Conservation (phyloP, 169 alveolate genomes). For the Babesia ovata region DNA sequence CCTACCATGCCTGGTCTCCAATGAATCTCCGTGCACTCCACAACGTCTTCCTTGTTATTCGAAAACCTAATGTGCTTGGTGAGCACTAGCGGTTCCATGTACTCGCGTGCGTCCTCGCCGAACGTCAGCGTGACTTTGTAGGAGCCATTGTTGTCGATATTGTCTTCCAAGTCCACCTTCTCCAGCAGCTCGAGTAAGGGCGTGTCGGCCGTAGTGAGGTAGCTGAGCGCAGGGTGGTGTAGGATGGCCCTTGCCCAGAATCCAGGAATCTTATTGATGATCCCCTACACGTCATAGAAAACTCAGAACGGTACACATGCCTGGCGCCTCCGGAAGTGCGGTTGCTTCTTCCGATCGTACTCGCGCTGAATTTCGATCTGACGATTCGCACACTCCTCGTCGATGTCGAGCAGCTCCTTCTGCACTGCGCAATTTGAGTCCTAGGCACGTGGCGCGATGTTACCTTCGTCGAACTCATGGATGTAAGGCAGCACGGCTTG, state of each 20-base stretch:
- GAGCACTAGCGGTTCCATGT: conserved; percentile 83
- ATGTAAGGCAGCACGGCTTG: conserved; percentile 54
- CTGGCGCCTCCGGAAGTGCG: conserved; percentile 81
- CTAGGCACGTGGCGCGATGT: not conserved
- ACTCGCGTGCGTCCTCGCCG: conserved; percentile 82
- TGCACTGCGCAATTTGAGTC: conserved; percentile 65
- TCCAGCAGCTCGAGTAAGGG: conserved; percentile 80
- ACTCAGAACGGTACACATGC: not conserved
- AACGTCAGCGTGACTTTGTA: conserved; percentile 83
- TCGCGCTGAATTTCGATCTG: conserved; percentile 87
- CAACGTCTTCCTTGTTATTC: conserved; percentile 80
- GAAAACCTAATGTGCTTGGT: conserved; percentile 84
- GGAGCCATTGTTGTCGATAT: conserved; percentile 87
- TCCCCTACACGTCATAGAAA: conserved; percentile 48
- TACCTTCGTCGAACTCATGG: conserved; percentile 70
- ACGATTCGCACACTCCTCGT: conserved; percentile 87
- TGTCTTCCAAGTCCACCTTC: conserved; percentile 84
- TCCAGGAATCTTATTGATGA: conserved; percentile 85
- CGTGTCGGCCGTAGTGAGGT: conserved; percentile 83
- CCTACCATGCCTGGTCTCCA: conserved; percentile 82
- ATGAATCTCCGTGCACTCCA: conserved; percentile 84
- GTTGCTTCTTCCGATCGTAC: conserved; percentile 86
- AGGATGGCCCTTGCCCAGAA: conserved; percentile 86
- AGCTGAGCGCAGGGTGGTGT: conserved; percentile 85
- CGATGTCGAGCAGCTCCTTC: conserved; percentile 77